Percentiles rank a stretch among this genome's conserved stretches.
Evolutionary conservation across 345 rosid genomes (phyloP).

Genomic region (Kernera saxatilis): DNA sequence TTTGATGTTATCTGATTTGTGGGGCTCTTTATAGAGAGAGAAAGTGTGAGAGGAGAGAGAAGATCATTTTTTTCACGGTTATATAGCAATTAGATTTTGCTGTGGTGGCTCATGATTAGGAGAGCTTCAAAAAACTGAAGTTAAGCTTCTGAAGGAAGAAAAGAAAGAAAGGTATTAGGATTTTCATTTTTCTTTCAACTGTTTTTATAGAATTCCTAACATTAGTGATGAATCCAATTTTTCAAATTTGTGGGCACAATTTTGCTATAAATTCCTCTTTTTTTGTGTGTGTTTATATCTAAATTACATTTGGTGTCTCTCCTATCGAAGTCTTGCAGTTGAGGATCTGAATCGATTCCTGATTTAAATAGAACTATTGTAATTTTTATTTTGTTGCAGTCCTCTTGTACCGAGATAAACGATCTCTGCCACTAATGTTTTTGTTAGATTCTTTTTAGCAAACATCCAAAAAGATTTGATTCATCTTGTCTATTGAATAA

Average conservation of each 20-base stretch:
- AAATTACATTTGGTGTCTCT: neutral
- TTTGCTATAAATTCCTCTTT: neutral
- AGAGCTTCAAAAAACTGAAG: conserved; percentile 7
- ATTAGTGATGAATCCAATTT: neutral
- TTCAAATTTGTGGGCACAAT: neutral
- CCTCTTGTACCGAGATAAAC: neutral
- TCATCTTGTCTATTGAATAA: conserved; percentile 45
- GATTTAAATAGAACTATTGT: neutral
- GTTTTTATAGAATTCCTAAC: neutral
- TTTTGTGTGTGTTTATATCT: neutral
- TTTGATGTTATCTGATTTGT: conserved; percentile 37
- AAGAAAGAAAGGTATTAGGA: neutral
- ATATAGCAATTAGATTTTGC: conserved; percentile 3
- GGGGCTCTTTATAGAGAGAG: conserved; percentile 22
- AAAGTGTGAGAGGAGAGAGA: neutral
- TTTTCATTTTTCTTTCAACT: neutral
- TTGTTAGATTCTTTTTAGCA: conserved; percentile 27
- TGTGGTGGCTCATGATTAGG: neutral
- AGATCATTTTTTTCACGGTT: neutral
- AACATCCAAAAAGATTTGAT: conserved; percentile 37
- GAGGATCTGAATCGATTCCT: conserved; percentile 5
- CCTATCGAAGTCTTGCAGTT: neutral
- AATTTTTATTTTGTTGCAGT: too few relatives aligned
- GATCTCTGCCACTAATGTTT: conserved; percentile 34
- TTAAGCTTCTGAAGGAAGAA: neutral